These are phyloP conservation scores for Syzygium jambos DNA, from an alignment of 345 rosid species.

Conservation along the genomic window DNA sequence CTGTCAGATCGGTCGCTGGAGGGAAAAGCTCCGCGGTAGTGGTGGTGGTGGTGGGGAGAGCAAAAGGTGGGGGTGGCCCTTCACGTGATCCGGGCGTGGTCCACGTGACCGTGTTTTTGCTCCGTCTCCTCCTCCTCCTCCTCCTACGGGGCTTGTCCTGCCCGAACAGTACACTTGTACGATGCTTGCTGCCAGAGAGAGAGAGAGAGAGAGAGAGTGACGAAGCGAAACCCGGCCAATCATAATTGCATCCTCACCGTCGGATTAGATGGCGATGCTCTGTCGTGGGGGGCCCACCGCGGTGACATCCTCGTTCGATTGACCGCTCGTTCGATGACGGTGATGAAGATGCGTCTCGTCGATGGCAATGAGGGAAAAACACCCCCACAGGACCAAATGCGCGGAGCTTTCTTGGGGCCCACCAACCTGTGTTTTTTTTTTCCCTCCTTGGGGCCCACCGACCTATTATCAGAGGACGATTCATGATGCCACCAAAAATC, in stretches of 20 bases:
- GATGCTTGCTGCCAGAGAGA: neutral
- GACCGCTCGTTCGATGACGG: neutral
- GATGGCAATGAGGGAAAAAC: neutral
- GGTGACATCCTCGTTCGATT: neutral
- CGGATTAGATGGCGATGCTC: neutral
- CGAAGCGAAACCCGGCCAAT: neutral
- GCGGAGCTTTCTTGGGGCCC: neutral
- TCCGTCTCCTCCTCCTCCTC: neutral
- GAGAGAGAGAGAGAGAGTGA: neutral
- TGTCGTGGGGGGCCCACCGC: neutral
- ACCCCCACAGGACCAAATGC: neutral
- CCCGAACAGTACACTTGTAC: neutral
- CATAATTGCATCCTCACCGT: neutral
- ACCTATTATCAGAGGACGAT: too few relatives aligned
- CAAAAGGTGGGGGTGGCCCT: neutral
- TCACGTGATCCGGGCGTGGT: slow-evolving; percentile 36
- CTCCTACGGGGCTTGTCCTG: neutral
- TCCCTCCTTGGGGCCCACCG: too few relatives aligned
- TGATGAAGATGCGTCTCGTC: neutral
- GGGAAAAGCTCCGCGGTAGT: neutral
- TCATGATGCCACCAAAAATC: too few relatives aligned
- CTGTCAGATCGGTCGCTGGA: neutral
- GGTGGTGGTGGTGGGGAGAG: neutral
- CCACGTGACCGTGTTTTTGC: slow-evolving; percentile 36
- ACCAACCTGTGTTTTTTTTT: neutral